phyloP scores from a whole-genome alignment of 2,329 filamentous ascomycete genomes.

The Fusarium verrucosum region DNA sequence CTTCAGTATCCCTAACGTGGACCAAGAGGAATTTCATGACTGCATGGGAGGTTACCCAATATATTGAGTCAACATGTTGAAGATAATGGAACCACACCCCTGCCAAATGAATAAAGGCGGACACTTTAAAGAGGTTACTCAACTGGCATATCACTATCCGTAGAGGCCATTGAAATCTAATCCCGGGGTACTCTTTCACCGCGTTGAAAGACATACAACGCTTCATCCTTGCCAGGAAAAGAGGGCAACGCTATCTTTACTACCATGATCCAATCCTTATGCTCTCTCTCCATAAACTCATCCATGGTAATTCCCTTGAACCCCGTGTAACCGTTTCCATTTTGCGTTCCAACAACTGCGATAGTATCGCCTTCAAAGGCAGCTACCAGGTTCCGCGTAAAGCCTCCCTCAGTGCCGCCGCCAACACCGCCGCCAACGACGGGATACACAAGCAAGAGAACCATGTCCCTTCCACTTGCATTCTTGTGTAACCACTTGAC shows the following conservation, averaged over 20 bases:
- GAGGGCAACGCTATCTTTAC: constrained; percentile 75
- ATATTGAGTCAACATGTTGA: background rate
- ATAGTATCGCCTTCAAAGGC: constrained; percentile 71
- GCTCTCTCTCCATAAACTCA: constrained; percentile 70
- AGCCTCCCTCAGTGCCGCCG: constrained; percentile 69
- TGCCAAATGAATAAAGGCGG: background rate
- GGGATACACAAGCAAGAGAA: constrained; percentile 78
- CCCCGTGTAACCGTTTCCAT: constrained; percentile 76
- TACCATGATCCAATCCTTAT: constrained; percentile 65
- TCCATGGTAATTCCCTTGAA: constrained; percentile 72
- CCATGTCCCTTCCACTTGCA: constrained; percentile 60
- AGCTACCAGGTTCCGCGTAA: constrained; percentile 69
- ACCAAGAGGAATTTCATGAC: too few relatives aligned
- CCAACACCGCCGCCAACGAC: constrained; percentile 72
- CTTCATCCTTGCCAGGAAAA: constrained; percentile 81
- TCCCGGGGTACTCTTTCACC: constrained; percentile 51
- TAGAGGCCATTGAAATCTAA: constrained; percentile 1
- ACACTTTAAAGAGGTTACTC: background rate
- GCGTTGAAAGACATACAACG: constrained; percentile 71
- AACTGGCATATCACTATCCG: background rate
- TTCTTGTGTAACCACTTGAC: constrained; percentile 63
- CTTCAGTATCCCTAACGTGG: too few relatives aligned
- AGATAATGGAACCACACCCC: background rate
- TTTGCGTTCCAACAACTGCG: constrained; percentile 79
- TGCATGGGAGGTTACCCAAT: background rate